These are phyloP conservation scores for Pythium oligandrum DNA, from an alignment of 352 stramenopile genomes.

Conservation along the genomic window DNA sequence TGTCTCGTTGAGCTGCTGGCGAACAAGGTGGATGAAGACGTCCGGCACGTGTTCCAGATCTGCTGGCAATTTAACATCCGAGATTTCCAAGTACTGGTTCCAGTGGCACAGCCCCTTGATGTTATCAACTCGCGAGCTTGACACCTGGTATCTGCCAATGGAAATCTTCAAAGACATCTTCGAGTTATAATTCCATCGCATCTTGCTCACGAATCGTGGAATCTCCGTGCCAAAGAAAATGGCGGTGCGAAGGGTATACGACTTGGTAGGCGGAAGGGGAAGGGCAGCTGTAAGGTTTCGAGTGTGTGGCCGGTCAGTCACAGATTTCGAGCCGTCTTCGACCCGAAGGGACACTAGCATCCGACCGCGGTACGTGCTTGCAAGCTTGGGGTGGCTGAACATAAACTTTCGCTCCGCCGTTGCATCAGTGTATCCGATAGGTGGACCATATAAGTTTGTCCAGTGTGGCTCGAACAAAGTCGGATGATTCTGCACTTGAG, in stretches of 20 bases:
- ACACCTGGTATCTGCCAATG: slow-evolving; percentile 50
- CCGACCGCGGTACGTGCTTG: slow-evolving; percentile 76
- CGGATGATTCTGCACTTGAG: slow-evolving; percentile 58
- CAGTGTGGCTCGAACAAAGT: slow-evolving; percentile 55
- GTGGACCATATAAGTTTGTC: slow-evolving; percentile 83
- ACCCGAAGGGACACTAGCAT: slow-evolving; percentile 64
- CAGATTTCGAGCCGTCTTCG: slow-evolving; percentile 59
- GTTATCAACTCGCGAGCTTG: slow-evolving; percentile 56
- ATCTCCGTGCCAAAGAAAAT: slow-evolving; percentile 82
- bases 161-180: slow-evolving; percentile 76
- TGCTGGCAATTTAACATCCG: slow-evolving; percentile 47
- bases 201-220: slow-evolving; percentile 63
- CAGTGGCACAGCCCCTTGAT: slow-evolving; percentile 68
- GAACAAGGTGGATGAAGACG: slow-evolving; percentile 73
- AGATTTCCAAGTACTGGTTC: slow-evolving; percentile 69
- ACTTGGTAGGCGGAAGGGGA: slow-evolving; percentile 29
- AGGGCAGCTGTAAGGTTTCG: slow-evolving; percentile 41
- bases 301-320: slow-evolving; percentile 62
- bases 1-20: slow-evolving; percentile 45
- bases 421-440: slow-evolving; percentile 47
- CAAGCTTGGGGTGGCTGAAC: slow-evolving; percentile 53
- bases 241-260: slow-evolving; percentile 56
- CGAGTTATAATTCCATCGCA: slow-evolving; percentile 60
- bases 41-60: slow-evolving; percentile 78
- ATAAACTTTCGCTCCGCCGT: slow-evolving; percentile 35